phyloP scores from a whole-genome alignment of 2,329 filamentous ascomycete genomes.

The Trichoderma afroharzianum region DNA sequence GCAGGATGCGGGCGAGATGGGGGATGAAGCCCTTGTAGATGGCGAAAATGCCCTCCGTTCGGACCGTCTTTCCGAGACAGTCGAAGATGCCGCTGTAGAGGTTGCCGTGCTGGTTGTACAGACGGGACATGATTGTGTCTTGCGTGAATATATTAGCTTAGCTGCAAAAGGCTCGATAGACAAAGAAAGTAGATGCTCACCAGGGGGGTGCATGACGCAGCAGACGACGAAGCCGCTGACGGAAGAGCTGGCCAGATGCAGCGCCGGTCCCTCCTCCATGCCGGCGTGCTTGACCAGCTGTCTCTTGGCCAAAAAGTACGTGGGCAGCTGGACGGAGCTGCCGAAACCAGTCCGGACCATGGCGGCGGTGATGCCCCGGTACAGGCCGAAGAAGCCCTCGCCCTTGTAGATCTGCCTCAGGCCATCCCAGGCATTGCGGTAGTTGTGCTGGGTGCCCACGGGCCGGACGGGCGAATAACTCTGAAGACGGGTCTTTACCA shows the following conservation, averaged over 20 bases:
- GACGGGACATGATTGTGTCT: conserved; percentile 97
- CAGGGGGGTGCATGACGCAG: conserved; percentile 95
- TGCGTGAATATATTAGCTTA: conserved; percentile 12
- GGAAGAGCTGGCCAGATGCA: conserved; percentile 86
- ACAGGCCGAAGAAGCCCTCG: conserved; percentile 79
- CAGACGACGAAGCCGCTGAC: conserved; percentile 94
- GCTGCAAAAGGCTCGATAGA: neutral
- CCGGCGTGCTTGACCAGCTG: conserved; percentile 75
- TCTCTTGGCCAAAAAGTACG: conserved; percentile 96
- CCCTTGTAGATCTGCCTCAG: conserved; percentile 70
- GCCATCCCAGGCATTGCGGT: conserved; percentile 81
- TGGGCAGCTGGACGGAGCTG: conserved; percentile 91
- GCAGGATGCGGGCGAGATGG: conserved; percentile 88
- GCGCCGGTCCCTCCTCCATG: conserved; percentile 83
- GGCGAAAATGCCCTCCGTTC: conserved; percentile 84
- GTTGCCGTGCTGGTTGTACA: conserved; percentile 98
- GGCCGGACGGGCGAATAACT: conserved; percentile 90
- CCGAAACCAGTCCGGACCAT: conserved; percentile 97
- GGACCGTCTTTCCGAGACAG: conserved; percentile 85
- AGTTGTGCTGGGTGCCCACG: conserved; percentile 94
- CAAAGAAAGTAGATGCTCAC: conserved; percentile 44
- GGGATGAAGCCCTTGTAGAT: conserved; percentile 98
- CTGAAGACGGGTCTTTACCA: conserved; percentile 94
- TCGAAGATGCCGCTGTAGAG: conserved; percentile 93
- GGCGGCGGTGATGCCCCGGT: conserved; percentile 84